phyloP scores from a whole-genome alignment of 2,329 filamentous ascomycete species.

The Aspergillus persii region DNA sequence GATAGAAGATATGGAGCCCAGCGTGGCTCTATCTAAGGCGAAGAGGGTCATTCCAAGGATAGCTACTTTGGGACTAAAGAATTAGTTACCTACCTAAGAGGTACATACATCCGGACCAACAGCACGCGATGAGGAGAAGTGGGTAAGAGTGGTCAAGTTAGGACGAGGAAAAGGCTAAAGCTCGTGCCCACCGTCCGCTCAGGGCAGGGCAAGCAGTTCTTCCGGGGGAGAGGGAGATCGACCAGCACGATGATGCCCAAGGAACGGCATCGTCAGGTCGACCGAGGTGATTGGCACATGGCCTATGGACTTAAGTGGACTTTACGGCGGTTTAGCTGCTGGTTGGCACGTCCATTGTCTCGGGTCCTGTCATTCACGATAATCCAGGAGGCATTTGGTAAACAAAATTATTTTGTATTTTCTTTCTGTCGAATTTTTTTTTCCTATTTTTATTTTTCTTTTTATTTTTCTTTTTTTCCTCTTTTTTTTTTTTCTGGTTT shows the following conservation, averaged over 20 bases:
- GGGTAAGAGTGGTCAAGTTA: neutral
- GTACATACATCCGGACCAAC: neutral
- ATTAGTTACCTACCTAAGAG: neutral
- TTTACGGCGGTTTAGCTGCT: constrained; percentile 15
- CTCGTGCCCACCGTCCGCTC: constrained; percentile 14
- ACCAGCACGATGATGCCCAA: constrained; percentile 18
- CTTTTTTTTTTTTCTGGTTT: too few relatives aligned
- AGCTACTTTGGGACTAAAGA: constrained; percentile 5
- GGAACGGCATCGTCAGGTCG: constrained; percentile 9
- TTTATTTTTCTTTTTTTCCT: neutral
- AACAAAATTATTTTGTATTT: neutral
- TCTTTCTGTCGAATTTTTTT: neutral
- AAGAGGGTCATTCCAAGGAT: constrained; percentile 2
- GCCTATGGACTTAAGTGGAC: neutral
- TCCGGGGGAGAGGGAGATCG: constrained; percentile 16
- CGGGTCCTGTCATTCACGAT: constrained; percentile 23
- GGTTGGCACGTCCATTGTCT: constrained; percentile 23
- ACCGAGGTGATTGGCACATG: constrained; percentile 1
- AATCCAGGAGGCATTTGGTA: neutral
- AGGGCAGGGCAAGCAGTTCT: constrained; percentile 8
- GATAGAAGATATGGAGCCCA: neutral
- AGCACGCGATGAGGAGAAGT: constrained; percentile 10
- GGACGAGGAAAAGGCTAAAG: constrained; percentile 3
- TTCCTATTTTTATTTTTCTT: neutral
- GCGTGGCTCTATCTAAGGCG: neutral